phyloP scores from a whole-genome alignment of 148 eudicot species.

The Silene conica region DNA sequence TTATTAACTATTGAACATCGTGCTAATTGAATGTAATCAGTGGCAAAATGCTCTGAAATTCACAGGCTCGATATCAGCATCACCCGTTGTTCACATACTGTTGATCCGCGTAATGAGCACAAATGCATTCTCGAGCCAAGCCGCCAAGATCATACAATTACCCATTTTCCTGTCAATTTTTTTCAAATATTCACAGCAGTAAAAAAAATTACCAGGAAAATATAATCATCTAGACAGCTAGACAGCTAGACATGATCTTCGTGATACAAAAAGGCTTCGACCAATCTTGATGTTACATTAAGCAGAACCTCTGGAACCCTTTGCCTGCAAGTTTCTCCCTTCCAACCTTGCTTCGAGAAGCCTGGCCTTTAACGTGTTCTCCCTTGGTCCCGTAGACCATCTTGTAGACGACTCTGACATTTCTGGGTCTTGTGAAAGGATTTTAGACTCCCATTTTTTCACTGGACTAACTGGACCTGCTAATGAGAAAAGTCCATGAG shows the following conservation, averaged over 20 bases:
- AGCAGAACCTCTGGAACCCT: constrained; percentile 34
- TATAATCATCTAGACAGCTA: not conserved
- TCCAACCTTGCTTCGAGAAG: constrained; percentile 87
- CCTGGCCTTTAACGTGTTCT: constrained; percentile 68
- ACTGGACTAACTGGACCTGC: constrained; percentile 50
- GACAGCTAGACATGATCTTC: constrained; percentile 3
- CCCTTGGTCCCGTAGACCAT: constrained; percentile 34
- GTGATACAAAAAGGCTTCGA: not conserved
- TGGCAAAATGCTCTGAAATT: constrained; percentile 15
- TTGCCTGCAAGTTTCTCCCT: constrained; percentile 39
- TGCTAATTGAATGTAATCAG: not conserved
- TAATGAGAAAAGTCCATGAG: constrained; percentile 34
- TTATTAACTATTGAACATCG: not conserved
- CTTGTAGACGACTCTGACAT: constrained; percentile 41
- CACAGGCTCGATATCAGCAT: not conserved
- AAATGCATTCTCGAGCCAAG: not conserved
- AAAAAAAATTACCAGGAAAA: not conserved
- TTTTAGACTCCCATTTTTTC: constrained; percentile 57
- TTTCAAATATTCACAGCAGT: constrained; percentile 20
- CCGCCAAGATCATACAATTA: not conserved
- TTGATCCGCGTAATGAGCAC: no score
- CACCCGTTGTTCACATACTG: not conserved
- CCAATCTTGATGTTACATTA: not conserved
- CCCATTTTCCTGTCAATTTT: not conserved
- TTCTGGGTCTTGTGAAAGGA: constrained; percentile 35